Evolutionary conservation across 73 alveolate genomes (phyloP), one percentile per base, ranked within the genome.

Genomic region (Paramecium caudatum): DNA sequence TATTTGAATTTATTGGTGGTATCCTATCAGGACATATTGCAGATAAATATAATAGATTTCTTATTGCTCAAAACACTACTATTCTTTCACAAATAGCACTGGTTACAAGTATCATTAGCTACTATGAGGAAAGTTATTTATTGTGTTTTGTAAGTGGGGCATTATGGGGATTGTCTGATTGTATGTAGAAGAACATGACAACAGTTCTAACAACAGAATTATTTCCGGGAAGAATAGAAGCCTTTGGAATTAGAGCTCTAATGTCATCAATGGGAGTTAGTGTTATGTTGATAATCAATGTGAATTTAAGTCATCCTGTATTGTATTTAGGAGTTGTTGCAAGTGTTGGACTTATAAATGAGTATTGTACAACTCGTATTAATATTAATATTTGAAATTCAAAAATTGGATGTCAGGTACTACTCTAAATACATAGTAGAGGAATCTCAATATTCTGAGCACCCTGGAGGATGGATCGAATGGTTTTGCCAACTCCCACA

Each of bases 371-470:
- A n/a, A n/a, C n/a, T n/a, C n/a, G n/a, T n/a, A n/a, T n/a, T n/a
- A n/a, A n/a, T n/a, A n/a, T n/a, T n/a, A n/a, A n/a, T n/a, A n/a
- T n/a, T n/a, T n/a, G n/a, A n/a, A n/a, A n/a, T n/a, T n/a, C n/a
- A n/a, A n/a, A n/a, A n/a, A n/a, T 55, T 43, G 39, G 34, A 74
- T 74, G 88, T 74, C 88, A 41, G 88, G 88, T 74, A 74, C 21
- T 47, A 19, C 68, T 37, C 16, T 4, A 17, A 41, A 74, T 74
- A 25, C 21, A 41, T 41, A 21, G 43, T 37, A 74, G 88, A 74
- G 88, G 88, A 74, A 74, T 74, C 88, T 39, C 47, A 74, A 74
- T 74, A 74, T 74, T 74, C 88, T 21, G 88, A 74, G 32, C 88
- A 74, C 43, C 62, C 69, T 36, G 88, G 88, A 6, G 82, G 88